These are phyloP conservation scores for Colletotrichum horii DNA, from an alignment of 2,329 filamentous ascomycete species.

Conservation along the genomic window DNA sequence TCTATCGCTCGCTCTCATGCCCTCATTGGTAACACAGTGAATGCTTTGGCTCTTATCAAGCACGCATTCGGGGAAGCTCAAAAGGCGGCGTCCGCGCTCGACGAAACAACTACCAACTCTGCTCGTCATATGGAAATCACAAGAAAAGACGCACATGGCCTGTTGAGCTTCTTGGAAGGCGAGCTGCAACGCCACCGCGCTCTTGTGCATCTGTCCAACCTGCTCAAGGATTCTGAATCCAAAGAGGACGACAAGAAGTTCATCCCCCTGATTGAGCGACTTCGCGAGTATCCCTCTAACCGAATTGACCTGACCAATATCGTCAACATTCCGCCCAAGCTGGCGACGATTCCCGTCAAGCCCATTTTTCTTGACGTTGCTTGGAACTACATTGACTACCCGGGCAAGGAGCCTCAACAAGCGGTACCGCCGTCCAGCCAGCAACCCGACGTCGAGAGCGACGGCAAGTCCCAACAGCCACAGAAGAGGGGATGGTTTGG, in stretches of 20 bases:
- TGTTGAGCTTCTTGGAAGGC: slow-evolving; percentile 68
- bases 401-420: slow-evolving; percentile 57
- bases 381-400: slow-evolving; percentile 97
- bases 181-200: slow-evolving; percentile 84
- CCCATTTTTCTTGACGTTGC: slow-evolving; percentile 95
- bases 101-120: slow-evolving; percentile 33
- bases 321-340: slow-evolving; percentile 84
- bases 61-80: slow-evolving; percentile 70
- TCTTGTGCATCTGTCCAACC: slow-evolving; percentile 79
- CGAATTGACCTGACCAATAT: slow-evolving; percentile 79
- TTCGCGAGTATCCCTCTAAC: slow-evolving; percentile 76
- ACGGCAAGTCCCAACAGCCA: slow-evolving; percentile 45
- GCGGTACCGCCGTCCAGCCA: slow-evolving; percentile 22
- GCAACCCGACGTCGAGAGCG: slow-evolving; percentile 8
- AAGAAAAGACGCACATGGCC: slow-evolving; percentile 58
- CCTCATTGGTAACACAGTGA: slow-evolving; percentile 72
- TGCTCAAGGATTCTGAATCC: slow-evolving; percentile 52
- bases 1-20: slow-evolving; percentile 86
- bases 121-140: slow-evolving; percentile 75
- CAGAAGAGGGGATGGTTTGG: slow-evolving; percentile 81
- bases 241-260: slow-evolving; percentile 48
- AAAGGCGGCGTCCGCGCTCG: slow-evolving; percentile 52
- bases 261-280: slow-evolving; percentile 72
- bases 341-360: slow-evolving; percentile 87
- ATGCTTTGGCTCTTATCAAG: slow-evolving; percentile 84